Conservation (phyloP, 306 rosid genomes). For the Leucaena leucocephala region DNA sequence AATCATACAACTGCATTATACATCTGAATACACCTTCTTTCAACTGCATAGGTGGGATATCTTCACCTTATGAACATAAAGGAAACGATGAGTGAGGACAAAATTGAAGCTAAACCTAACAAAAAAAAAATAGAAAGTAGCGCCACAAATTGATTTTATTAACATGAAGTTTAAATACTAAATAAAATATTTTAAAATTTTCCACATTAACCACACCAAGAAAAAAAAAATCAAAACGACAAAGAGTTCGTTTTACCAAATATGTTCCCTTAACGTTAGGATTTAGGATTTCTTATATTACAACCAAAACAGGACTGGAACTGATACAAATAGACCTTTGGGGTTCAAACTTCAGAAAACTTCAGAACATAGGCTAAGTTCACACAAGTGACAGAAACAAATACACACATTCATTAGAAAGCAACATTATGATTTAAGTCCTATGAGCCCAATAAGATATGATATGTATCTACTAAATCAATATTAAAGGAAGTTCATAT, state of each 20-base stretch:
- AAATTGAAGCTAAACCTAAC: conserved; percentile 22
- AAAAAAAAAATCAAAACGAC: not conserved
- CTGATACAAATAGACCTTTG: not conserved
- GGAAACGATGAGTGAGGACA: conserved; percentile 16
- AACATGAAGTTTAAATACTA: conserved; percentile 8
- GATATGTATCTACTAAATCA: not conserved
- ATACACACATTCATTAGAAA: not conserved
- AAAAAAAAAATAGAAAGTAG: not conserved
- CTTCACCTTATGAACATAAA: conserved; percentile 73
- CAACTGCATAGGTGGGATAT: conserved; percentile 98
- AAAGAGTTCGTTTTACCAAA: not conserved
- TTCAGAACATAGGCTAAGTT: not conserved
- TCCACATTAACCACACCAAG: not conserved
- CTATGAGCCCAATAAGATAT: not conserved
- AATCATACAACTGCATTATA: conserved; percentile 96
- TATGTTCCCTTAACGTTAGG: not conserved
- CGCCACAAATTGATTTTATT: not conserved
- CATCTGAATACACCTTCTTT: conserved; percentile 98
- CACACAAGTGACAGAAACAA: not conserved
- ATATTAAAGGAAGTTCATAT: not conserved
- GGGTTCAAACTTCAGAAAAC: not conserved
- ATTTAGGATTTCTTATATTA: not conserved
- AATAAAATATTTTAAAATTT: too few relatives aligned
- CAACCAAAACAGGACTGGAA: not conserved
- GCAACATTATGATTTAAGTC: not conserved